Conservation (phyloP, 495 filamentous ascomycete genomes). For the Endocarpon pusillum region DNA sequence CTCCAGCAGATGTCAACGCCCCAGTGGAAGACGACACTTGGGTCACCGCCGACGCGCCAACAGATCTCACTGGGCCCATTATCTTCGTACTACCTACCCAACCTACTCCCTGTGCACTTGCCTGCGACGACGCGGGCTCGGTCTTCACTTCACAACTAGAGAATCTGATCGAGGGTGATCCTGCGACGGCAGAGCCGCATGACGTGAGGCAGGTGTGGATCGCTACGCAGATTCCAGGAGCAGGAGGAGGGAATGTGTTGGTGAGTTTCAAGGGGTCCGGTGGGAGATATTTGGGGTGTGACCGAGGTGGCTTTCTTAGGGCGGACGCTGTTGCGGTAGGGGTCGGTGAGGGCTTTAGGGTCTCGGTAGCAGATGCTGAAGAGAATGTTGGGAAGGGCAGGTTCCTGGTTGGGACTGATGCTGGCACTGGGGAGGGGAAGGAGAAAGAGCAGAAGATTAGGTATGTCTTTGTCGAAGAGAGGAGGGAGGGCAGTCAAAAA, state of each 20-base stretch:
- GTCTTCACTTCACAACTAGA: conserved; percentile 66
- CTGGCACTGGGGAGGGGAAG: conserved; percentile 21
- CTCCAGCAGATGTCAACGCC: conserved; percentile 21
- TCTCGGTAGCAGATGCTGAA: conserved; percentile 2
- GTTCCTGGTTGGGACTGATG: conserved; percentile 47
- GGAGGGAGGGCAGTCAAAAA: conserved; percentile 25
- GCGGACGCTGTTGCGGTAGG: conserved; percentile 68
- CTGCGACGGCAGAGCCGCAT: conserved; percentile 72
- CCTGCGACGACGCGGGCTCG: conserved; percentile 68
- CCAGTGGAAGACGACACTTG: conserved; percentile 57
- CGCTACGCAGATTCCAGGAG: conserved; percentile 68
- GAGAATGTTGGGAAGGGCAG: conserved; percentile 30
- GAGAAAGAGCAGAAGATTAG: conserved; percentile 30
- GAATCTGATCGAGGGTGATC: conserved; percentile 67
- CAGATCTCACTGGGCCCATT: conserved; percentile 71
- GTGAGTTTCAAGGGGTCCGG: conserved; percentile 77
- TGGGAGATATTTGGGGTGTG: conserved; percentile 68
- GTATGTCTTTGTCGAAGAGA: conserved; percentile 35
- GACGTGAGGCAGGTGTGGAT: conserved; percentile 94
- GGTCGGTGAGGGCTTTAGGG: conserved; percentile 69
- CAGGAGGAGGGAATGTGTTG: too few relatives aligned
- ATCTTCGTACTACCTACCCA: conserved; percentile 61
- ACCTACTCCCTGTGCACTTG: conserved; percentile 50
- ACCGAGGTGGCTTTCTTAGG: conserved; percentile 61
- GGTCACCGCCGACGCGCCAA: conserved; percentile 64